Evolutionary conservation across 192 early-diverging fungal genomes (phyloP).

Genomic region (Umbelopsis isabellina): DNA sequence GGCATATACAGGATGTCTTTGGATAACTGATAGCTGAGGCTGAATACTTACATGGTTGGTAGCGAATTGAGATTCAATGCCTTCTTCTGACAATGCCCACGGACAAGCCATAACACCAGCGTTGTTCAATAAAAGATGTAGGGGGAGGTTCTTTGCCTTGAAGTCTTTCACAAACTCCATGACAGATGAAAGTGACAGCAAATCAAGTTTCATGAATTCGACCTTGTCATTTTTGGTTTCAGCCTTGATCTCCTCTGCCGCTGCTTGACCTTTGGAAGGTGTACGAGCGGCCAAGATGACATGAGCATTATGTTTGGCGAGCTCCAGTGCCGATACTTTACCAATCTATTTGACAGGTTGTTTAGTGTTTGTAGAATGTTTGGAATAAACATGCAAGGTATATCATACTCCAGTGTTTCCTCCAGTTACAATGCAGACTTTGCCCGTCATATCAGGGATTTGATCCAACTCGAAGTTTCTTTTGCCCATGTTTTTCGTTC

Average conservation of each 20-base stretch:
- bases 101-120: constrained; percentile 62
- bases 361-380: no score
- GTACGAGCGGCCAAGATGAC: constrained; percentile 29
- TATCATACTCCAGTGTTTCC: constrained; percentile 45
- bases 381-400: neutral
- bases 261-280: constrained; percentile 8
- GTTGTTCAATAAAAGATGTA: constrained; percentile 66
- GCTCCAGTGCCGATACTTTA: constrained; percentile 29
- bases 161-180: constrained; percentile 40
- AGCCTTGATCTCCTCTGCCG: constrained; percentile 29
- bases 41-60: constrained; percentile 49
- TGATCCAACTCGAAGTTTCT: constrained; percentile 29
- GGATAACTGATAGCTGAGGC: no score
- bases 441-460: constrained; percentile 49
- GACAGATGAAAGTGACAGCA: constrained; percentile 44
- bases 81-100: constrained; percentile 46
- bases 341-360: constrained; percentile 25
- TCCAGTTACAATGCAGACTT: constrained; percentile 52
- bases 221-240: constrained; percentile 27
- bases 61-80: constrained; percentile 62
- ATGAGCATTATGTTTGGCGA: constrained; percentile 33
- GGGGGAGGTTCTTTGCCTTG: constrained; percentile 29
- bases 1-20: no score
- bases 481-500: neutral
- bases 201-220: constrained; percentile 33